A percentile compares a stretch with the other conserved stretches of the same genome.
Conservation (phyloP, 331 rosid species). For the Arachis monticola region DNA sequence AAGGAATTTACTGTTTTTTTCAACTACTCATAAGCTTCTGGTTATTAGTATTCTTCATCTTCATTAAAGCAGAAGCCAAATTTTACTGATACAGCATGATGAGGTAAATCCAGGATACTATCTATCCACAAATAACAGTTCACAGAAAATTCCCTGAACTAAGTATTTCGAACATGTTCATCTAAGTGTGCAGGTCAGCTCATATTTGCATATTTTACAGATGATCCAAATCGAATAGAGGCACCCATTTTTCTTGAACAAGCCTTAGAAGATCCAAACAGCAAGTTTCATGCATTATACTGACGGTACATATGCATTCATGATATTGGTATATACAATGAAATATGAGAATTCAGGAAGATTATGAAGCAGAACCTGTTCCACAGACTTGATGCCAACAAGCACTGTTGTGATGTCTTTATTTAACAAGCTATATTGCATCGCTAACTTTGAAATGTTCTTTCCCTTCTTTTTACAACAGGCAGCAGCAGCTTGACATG, state of each 20-base stretch:
- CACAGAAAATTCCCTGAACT: neutral
- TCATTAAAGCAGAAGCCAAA: neutral
- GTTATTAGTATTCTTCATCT: conserved; percentile 1
- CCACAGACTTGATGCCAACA: conserved; percentile 83
- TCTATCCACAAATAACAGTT: neutral
- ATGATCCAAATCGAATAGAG: conserved; percentile 18
- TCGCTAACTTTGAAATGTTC: conserved; percentile 82
- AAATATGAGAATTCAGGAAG: conserved; percentile 37
- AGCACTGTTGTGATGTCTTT: conserved; percentile 87
- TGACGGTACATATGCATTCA: conserved; percentile 9
- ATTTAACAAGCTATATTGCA: conserved; percentile 94
- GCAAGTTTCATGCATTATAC: conserved; percentile 18
- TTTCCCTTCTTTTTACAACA: conserved; percentile 77
- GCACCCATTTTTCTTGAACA: conserved; percentile 32
- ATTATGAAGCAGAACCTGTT: conserved; percentile 60
- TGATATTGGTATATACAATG: conserved; percentile 12
- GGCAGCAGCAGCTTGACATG: conserved; percentile 78
- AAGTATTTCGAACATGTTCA: neutral
- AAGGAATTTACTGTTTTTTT: conserved; percentile 17
- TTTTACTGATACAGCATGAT: neutral
- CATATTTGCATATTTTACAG: conserved; percentile 20
- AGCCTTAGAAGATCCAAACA: conserved; percentile 8
- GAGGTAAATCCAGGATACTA: neutral
- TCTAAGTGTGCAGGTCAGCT: neutral
- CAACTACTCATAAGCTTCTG: neutral